Evolutionary conservation across 2,329 filamentous ascomycete species (phyloP).

Genomic region (Trichoderma cornu-damae): DNA sequence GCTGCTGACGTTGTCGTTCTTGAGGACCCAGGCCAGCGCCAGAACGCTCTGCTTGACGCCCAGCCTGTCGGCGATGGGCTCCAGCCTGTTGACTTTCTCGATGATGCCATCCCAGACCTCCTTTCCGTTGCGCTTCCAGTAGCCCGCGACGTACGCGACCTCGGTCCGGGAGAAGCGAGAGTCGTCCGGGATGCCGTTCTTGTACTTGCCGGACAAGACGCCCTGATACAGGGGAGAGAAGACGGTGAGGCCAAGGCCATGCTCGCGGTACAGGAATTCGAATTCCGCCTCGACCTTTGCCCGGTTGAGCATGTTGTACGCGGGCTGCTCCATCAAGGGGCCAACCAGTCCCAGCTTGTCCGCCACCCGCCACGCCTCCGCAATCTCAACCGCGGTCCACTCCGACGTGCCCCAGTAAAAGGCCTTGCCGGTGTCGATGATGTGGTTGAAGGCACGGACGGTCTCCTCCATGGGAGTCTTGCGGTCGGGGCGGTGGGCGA

Average conservation of each 20-base stretch:
- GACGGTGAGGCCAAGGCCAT: conserved; percentile 57
- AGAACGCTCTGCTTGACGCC: conserved; percentile 53
- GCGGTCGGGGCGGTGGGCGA: conserved; percentile 63
- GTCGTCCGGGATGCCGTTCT: conserved; percentile 54
- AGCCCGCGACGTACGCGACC: conserved; percentile 52
- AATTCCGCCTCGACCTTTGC: conserved; percentile 61
- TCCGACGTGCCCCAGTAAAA: conserved; percentile 69
- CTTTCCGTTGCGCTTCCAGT: conserved; percentile 46
- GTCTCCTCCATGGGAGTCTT: conserved; percentile 66
- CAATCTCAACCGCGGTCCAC: conserved; percentile 62
- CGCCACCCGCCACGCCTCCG: conserved; percentile 56
- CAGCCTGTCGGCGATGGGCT: conserved; percentile 60
- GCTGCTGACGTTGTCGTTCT: conserved; percentile 56
- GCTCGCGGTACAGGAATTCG: conserved; percentile 54
- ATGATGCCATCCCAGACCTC: conserved; percentile 53
- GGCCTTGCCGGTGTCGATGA: conserved; percentile 62
- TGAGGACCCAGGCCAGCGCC: conserved; percentile 58
- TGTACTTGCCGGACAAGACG: conserved; percentile 63
- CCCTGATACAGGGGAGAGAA: conserved; percentile 56
- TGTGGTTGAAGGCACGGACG: conserved; percentile 64
- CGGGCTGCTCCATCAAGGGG: conserved; percentile 61
- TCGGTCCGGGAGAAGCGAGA: conserved; percentile 53
- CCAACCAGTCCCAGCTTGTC: conserved; percentile 57
- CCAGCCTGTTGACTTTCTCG: conserved; percentile 53
- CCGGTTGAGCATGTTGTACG: conserved; percentile 59